Base-by-base conservation (phyloP, 176 grass and related monocot species). In the Urochloa ruziziensis region DNA sequence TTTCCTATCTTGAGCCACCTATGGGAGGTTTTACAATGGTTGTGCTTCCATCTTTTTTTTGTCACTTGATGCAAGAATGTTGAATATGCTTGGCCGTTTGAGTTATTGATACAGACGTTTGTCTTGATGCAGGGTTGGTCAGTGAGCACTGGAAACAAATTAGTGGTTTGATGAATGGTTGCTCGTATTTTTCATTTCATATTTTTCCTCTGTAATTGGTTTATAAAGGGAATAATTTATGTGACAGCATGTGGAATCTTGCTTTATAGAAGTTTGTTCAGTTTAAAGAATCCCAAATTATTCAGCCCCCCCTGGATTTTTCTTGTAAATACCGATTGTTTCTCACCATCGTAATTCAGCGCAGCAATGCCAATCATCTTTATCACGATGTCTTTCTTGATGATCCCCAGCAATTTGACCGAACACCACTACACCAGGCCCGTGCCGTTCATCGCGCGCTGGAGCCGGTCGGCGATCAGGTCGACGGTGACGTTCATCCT, bases 401-500 rank as follows among this genome's bases (percentile, higher is more conserved):
- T 78, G 56, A 98, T 51, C 6, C 93, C 87, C 1, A 98, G 64
- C 77, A 95, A 80, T 28, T 53, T 86, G 24, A 93, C 77, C 42
- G n/a, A n/a, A n/a, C n/a, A n/a, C n/a, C n/a, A n/a, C 29, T 80
- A 5, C 89, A 88, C 5, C 16, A 93, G 54, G 3, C 75, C 78
- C 10, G 79, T 82, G 59, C 39, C 56, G 85, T 93, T 89, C 65
- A 77, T 13, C 33, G 30, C 59, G 63, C 10, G n/a, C 51, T 53
- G 27, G 28, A 97, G 39, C 17, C 73, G 86, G 70, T 92, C 78
- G 36, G 30, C 79, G 63, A 97, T 81, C 51, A 97, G 58, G 69
- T 93, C 92, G 4, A 97, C 3, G 23, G 90, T 90, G 21, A 90
- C 71, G 80, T 94, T 94, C 88, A 97, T 81, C 14, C 88, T 18